These are phyloP conservation scores for Lunularia cruciata DNA, from an alignment of 225 moss, liverwort and hornwort genomes.

Conservation along the genomic window DNA sequence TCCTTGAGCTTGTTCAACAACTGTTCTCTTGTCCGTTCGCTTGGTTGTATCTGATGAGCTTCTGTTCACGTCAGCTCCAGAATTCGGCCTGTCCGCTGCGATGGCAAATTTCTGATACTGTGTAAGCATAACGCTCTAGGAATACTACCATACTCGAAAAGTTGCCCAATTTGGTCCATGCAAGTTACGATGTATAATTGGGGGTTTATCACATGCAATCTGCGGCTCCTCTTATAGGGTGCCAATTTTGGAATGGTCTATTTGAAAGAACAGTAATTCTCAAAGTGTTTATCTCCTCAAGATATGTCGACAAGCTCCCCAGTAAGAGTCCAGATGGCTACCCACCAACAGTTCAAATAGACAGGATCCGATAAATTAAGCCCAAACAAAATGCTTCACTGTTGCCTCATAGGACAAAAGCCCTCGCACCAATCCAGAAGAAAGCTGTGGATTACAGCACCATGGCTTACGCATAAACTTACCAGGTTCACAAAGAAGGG, in stretches of 20 bases:
- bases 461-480: neutral
- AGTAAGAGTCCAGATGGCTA: neutral
- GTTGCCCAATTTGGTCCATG: neutral
- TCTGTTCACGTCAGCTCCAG: neutral
- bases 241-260: neutral
- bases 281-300: neutral
- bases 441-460: neutral
- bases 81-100: slow-evolving; percentile 1
- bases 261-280: neutral
- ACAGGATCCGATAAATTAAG: neutral
- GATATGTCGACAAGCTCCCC: neutral
- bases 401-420: neutral
- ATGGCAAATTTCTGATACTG: neutral
- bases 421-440: neutral
- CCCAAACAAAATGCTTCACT: neutral
- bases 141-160: neutral
- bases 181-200: neutral
- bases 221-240: neutral
- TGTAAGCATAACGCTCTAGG: too few species aligned
- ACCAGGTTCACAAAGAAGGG: neutral
- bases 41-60: neutral
- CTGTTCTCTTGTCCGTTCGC: neutral
- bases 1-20: neutral
- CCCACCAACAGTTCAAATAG: neutral
- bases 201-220: neutral